Evolutionary conservation across 2,329 filamentous ascomycete species (phyloP).

Genomic region (Exophiala calicioides): DNA sequence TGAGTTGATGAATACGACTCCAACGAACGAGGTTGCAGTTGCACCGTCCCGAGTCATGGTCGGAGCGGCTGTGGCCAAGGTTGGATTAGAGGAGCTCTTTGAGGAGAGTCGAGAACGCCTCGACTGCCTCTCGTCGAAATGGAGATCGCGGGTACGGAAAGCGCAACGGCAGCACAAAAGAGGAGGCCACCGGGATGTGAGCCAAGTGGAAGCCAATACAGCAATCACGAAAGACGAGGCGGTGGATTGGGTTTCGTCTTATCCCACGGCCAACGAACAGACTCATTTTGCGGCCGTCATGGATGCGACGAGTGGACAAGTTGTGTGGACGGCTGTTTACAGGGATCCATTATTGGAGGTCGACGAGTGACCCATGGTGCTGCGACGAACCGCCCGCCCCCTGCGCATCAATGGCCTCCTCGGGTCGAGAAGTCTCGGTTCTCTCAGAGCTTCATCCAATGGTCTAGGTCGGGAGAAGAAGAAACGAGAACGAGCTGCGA

Average conservation of each 20-base stretch:
- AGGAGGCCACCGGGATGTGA: conserved; percentile 1
- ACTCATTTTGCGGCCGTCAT: conserved; percentile 62
- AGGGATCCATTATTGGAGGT: conserved; percentile 16
- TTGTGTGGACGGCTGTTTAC: conserved; percentile 49
- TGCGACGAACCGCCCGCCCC: no score
- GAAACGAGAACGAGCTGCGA: no score
- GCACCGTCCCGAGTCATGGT: conserved; percentile 11
- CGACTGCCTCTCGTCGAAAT: conserved; percentile 22
- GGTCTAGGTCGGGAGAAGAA: no score
- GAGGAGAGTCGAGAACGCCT: conserved; percentile 26
- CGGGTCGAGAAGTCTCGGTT: no score
- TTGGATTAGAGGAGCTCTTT: conserved; percentile 27
- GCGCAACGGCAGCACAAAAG: conserved; percentile 11
- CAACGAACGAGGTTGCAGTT: conserved; percentile 7
- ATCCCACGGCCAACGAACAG: conserved; percentile 58
- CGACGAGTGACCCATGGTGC: conserved; percentile 2
- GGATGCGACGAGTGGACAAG: conserved; percentile 53
- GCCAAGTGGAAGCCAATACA: conserved; percentile 30
- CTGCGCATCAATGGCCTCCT: no score
- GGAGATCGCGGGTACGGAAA: conserved; percentile 17
- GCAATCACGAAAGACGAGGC: conserved; percentile 40
- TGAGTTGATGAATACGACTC: conserved; percentile 26
- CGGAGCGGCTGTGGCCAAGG: no score
- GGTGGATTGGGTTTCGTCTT: conserved; percentile 51
- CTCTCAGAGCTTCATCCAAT: no score